These are phyloP conservation scores for Hemerocallis citrina DNA, from an alignment of 106 monocot species.

Conservation along the genomic window DNA sequence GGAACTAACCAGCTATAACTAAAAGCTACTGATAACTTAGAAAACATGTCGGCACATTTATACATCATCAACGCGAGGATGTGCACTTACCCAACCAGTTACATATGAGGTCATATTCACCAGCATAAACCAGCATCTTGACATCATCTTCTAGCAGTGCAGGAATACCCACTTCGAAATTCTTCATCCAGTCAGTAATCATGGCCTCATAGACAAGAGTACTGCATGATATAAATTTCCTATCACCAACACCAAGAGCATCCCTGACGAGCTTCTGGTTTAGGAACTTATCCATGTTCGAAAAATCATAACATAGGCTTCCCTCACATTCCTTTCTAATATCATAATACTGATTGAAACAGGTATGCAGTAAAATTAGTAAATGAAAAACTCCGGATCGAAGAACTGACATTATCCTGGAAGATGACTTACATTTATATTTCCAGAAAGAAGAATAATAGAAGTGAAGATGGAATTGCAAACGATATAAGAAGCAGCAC, in stretches of 20 bases:
- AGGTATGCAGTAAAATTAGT: neutral
- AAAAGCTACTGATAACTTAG: too few species aligned
- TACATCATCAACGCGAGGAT: too few species aligned
- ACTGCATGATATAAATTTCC: slow-evolving; percentile 40
- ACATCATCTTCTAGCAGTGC: slow-evolving; percentile 36
- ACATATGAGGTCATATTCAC: too few species aligned
- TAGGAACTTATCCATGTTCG: slow-evolving; percentile 47
- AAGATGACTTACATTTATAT: slow-evolving; percentile 38
- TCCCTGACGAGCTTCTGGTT: slow-evolving; percentile 32
- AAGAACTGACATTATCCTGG: neutral
- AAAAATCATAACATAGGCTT: slow-evolving; percentile 49
- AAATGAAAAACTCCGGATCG: neutral
- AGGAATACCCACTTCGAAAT: slow-evolving; percentile 43
- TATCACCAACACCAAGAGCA: slow-evolving; percentile 40
- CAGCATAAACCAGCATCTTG: too few species aligned
- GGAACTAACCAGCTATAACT: too few species aligned
- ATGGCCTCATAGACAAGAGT: slow-evolving; percentile 38
- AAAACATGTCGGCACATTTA: too few species aligned
- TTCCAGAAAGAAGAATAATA: slow-evolving; percentile 44
- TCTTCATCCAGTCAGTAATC: slow-evolving; percentile 49
- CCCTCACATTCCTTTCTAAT: slow-evolving; percentile 42
- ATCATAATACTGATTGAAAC: slow-evolving; percentile 41
- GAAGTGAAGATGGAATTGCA: slow-evolving; percentile 65
- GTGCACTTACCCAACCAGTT: too few species aligned
- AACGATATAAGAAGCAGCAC: slow-evolving; percentile 39